phyloP scores from a whole-genome alignment of 257 asterid genomes.

The Solanum megistacrolobum region DNA sequence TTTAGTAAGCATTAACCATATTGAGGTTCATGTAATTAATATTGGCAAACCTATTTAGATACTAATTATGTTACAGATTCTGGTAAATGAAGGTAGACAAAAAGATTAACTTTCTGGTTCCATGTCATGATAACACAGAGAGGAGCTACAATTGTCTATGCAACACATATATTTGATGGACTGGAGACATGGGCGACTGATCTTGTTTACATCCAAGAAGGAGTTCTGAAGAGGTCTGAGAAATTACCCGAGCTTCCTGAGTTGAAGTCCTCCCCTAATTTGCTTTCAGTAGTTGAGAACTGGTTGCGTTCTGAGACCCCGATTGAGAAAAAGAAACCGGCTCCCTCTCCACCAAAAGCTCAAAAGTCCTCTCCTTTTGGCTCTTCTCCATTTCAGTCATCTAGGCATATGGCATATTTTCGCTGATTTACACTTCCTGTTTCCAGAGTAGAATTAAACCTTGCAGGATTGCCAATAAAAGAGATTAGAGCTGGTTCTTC shows the following conservation, averaged over 20 bases:
- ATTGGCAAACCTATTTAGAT: neutral
- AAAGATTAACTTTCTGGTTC: neutral
- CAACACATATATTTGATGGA: slow-evolving; percentile 97
- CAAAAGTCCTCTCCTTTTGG: slow-evolving; percentile 55
- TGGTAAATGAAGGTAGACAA: neutral
- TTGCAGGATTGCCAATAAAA: neutral
- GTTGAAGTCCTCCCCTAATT: slow-evolving; percentile 41
- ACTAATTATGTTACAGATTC: neutral
- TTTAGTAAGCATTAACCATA: neutral
- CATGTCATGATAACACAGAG: slow-evolving; percentile 47
- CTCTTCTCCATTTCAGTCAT: slow-evolving; percentile 64
- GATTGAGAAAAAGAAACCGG: slow-evolving; percentile 55
- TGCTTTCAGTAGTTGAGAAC: slow-evolving; percentile 79
- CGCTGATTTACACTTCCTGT: slow-evolving; percentile 29
- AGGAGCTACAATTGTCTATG: slow-evolving; percentile 89
- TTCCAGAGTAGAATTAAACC: slow-evolving; percentile 3
- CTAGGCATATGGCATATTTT: slow-evolving; percentile 90
- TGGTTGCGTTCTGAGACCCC: slow-evolving; percentile 83
- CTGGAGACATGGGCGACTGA: slow-evolving; percentile 92
- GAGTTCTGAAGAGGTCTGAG: slow-evolving; percentile 59
- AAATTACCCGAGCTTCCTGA: slow-evolving; percentile 61
- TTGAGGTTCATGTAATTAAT: neutral
- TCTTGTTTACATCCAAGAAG: slow-evolving; percentile 84
- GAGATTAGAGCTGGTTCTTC: neutral
- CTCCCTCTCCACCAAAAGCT: slow-evolving; percentile 17